Evolutionary conservation across 495 filamentous ascomycete species (phyloP).

Genomic region (Penicillium coprophilum): DNA sequence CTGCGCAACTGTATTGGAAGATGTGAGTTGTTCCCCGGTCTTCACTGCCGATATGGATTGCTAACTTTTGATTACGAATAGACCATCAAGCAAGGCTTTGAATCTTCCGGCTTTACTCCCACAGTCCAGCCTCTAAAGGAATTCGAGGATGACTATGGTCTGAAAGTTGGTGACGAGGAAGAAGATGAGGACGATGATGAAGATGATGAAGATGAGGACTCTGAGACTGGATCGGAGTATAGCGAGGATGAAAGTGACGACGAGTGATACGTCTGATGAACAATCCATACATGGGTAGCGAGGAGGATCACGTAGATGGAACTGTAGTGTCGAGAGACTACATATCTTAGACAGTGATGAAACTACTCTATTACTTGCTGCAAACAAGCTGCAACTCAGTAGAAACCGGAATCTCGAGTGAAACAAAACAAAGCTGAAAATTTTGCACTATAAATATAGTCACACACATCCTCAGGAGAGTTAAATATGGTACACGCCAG

Average conservation of each 20-base stretch:
- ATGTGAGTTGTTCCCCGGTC: slow-evolving; percentile 55
- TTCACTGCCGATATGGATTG: slow-evolving; percentile 2
- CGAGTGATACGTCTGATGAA: slow-evolving; percentile 25
- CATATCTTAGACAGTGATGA: slow-evolving; percentile 2
- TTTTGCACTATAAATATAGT: slow-evolving; percentile 13
- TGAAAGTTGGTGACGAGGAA: slow-evolving; percentile 69
- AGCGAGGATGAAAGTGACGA: slow-evolving; percentile 31
- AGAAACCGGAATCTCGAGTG: background rate
- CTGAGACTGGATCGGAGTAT: slow-evolving; percentile 47
- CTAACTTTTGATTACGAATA: slow-evolving; percentile 31
- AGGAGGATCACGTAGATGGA: slow-evolving; percentile 17
- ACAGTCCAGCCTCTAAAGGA: slow-evolving; percentile 70
- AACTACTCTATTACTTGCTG: slow-evolving; percentile 5
- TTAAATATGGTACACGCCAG: slow-evolving; percentile 29
- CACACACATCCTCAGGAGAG: slow-evolving; percentile 13
- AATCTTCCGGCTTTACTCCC: slow-evolving; percentile 73
- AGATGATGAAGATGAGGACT: slow-evolving; percentile 48
- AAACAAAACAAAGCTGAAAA: slow-evolving; percentile 16
- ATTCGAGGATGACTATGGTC: slow-evolving; percentile 90
- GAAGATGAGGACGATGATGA: slow-evolving; percentile 66
- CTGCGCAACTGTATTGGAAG: slow-evolving; percentile 80
- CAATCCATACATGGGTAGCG: slow-evolving; percentile 11
- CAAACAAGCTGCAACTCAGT: background rate
- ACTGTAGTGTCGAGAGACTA: slow-evolving; percentile 3
- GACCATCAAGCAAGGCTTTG: slow-evolving; percentile 70